Evolutionary conservation across 2,329 filamentous ascomycete species (phyloP).

Genomic region (Arachnomyces sp.): DNA sequence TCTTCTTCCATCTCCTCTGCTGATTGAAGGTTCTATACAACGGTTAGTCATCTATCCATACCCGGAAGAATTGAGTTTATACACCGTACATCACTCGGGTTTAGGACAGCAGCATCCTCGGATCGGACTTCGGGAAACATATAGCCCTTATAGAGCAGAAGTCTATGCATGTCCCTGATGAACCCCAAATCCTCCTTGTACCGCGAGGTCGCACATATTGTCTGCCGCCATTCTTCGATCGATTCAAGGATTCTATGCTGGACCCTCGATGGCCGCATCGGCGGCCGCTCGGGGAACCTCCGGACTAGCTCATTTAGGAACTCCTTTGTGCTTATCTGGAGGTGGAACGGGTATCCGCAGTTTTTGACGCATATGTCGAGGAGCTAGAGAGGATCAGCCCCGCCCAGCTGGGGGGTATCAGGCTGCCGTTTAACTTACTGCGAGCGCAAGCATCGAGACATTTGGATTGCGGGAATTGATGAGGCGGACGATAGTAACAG

Average conservation of each 20-base stretch:
- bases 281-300: slow-evolving; percentile 87
- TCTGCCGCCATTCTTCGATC: slow-evolving; percentile 96
- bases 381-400: slow-evolving; percentile 43
- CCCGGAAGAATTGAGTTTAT: slow-evolving; percentile 4
- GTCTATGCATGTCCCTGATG: slow-evolving; percentile 92
- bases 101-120: slow-evolving; percentile 92
- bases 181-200: slow-evolving; percentile 97
- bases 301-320: slow-evolving; percentile 97
- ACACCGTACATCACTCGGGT: slow-evolving; percentile 80
- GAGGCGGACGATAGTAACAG: slow-evolving; percentile 82
- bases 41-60: slow-evolving; percentile 19
- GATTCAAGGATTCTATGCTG: slow-evolving; percentile 89
- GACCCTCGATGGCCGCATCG: slow-evolving; percentile 74
- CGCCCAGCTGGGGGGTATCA: slow-evolving; percentile 1
- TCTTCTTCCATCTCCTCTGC: slow-evolving; percentile 99
- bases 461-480: slow-evolving; percentile 97
- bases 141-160: slow-evolving; percentile 95
- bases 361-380: slow-evolving; percentile 99
- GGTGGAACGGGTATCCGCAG: slow-evolving; percentile 96
- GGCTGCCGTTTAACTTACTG: slow-evolving; percentile 36
- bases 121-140: slow-evolving; percentile 83
- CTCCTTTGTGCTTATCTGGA: slow-evolving; percentile 97
- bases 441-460: slow-evolving; percentile 80
- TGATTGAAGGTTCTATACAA: slow-evolving; percentile 73
- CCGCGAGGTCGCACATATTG: slow-evolving; percentile 94